Base-by-base conservation (phyloP, 83 land plant species). In the Thuja plicata region DNA sequence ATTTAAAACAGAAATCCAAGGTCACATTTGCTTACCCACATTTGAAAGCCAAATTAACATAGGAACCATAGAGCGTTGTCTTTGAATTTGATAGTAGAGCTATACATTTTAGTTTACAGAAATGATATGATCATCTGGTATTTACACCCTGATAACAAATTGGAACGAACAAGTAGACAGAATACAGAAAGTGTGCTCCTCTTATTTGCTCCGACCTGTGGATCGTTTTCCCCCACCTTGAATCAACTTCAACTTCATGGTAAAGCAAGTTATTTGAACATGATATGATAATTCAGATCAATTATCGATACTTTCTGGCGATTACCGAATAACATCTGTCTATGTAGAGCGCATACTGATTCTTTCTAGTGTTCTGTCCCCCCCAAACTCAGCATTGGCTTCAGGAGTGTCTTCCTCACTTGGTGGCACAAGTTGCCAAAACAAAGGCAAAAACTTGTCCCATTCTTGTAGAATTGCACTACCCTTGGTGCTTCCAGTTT, bases 401-500 rank as follows among this genome's bases (percentile, higher is more conserved):
- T 98, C 99, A 5, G 99, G 99, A 0, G 99, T 94, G 89, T 98
- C 99, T 93, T 98, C 99, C 92, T 98, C 99, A 88, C 99, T 98
- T 11, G 99, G 99, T 78, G 99, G 99, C 70, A 98, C 99, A 46
- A 98, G 90, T 90, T 98, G 99, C 99, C 99, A 98, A 88, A 98
- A 98, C 80, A 94, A 85, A 11, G 98, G 96, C 43, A 98, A 92
- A 84, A 91, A 94, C 76, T 88, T 93, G 1, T 97, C 99, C 99
- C 99, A 98, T 70, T 96, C 97, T 40, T 91, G 88, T 88, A 98
- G 88, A 88, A 98, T 92, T 12, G 90, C 79, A 35, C 91, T 66
- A 0, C 95, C 99, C 87, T 94, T 98, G 84, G 79, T 89, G 91
- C 99, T 97, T 5, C 97, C 99, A 76, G 97, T 98, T 91, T 95